Evolutionary conservation across 2,329 filamentous ascomycete species (phyloP).

Genomic region (Tolypocladium capitatum): DNA sequence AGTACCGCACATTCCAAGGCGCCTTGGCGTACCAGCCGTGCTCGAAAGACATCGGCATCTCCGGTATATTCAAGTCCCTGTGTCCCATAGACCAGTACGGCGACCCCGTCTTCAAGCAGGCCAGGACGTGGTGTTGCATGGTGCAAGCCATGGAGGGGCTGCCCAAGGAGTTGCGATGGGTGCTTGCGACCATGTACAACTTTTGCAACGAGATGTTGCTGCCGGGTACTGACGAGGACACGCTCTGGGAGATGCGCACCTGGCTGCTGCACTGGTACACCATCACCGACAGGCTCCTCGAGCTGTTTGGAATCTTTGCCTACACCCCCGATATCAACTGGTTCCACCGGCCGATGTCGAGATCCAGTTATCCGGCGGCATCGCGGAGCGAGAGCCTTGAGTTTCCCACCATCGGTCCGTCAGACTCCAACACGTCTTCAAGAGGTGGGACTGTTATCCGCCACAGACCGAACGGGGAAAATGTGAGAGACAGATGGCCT

Average conservation of each 20-base stretch:
- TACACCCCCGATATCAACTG: slow-evolving; percentile 12
- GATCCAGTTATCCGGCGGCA: no score
- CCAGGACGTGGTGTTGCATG: slow-evolving; percentile 18
- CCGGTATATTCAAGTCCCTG: slow-evolving; percentile 11
- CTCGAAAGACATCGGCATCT: slow-evolving; percentile 7
- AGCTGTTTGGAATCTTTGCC: slow-evolving; percentile 4
- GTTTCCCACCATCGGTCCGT: background rate
- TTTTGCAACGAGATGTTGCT: slow-evolving; percentile 16
- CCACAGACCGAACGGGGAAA: background rate
- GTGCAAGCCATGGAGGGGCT: slow-evolving; percentile 10
- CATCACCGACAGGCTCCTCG: slow-evolving; percentile 13
- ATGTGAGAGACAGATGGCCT: background rate
- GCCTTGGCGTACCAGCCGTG: slow-evolving; percentile 17
- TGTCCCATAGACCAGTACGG: slow-evolving; percentile 7
- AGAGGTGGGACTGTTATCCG: background rate
- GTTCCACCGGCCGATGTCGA: slow-evolving; percentile 4
- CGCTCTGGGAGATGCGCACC: slow-evolving; percentile 10
- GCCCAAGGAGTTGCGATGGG: slow-evolving; percentile 17
- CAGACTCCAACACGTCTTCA: background rate
- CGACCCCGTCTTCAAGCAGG: slow-evolving; percentile 14
- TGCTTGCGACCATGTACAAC: slow-evolving; percentile 18
- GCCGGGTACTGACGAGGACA: slow-evolving; percentile 4
- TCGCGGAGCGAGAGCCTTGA: background rate
- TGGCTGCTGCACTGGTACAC: slow-evolving; percentile 18
- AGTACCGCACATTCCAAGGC: slow-evolving; percentile 14